These are phyloP conservation scores for Solanum corneliomulleri DNA, from an alignment of 257 asterid species.

Conservation along the genomic window DNA sequence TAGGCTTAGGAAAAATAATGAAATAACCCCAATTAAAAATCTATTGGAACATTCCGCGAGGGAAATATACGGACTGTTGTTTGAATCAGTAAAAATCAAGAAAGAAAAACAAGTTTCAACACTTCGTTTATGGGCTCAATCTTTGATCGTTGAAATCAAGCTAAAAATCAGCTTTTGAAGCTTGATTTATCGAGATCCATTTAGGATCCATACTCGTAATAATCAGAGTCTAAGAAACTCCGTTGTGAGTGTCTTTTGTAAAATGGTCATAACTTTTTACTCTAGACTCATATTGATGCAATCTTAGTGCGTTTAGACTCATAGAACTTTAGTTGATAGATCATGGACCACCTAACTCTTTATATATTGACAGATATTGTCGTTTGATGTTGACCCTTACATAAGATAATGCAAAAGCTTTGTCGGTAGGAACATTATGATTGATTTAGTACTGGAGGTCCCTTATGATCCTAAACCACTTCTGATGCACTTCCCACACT, in stretches of 20 bases:
- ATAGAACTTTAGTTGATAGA: background rate
- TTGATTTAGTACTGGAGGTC: background rate
- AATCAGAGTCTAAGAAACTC: background rate
- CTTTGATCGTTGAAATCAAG: background rate
- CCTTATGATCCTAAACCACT: background rate
- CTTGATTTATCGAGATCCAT: background rate
- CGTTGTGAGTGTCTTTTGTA: background rate
- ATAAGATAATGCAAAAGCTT: too few relatives aligned
- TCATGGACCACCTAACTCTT: background rate
- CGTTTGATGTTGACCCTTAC: background rate
- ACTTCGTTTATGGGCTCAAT: background rate
- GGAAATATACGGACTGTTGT: background rate
- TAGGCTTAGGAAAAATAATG: background rate
- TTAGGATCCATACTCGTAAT: background rate
- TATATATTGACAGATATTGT: background rate
- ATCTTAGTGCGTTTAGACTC: too few relatives aligned
- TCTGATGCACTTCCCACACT: background rate
- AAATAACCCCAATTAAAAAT: background rate
- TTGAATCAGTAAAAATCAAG: background rate
- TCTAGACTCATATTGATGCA: background rate
- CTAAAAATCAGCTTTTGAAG: background rate
- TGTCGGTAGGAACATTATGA: background rate
- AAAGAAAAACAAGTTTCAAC: too few relatives aligned
- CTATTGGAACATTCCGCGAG: background rate
- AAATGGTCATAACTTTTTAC: background rate